Percentiles rank a stretch among this genome's conserved stretches.
These are phyloP conservation scores for Capronia americana DNA, from an alignment of 2,329 filamentous ascomycete species.

Conservation along the genomic window DNA sequence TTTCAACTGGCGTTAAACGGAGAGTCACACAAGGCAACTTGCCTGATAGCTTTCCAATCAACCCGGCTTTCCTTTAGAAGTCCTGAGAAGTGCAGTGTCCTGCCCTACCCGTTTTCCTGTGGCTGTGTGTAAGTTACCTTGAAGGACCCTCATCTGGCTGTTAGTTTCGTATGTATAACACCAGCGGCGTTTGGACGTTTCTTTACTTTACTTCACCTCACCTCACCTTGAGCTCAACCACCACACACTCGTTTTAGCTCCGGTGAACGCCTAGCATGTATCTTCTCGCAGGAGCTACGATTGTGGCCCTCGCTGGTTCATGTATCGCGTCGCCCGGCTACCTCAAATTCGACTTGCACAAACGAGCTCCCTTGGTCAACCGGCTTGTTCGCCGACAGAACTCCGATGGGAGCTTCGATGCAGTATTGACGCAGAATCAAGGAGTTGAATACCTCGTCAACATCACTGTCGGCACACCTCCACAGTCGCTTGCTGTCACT, in stretches of 20 bases:
- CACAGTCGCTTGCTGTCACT: conserved; percentile 31
- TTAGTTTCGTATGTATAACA: neutral
- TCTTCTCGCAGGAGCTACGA: conserved; percentile 8
- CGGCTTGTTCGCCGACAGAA: conserved; percentile 26
- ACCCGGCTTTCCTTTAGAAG: neutral
- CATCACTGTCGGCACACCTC: conserved; percentile 36
- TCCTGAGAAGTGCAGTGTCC: neutral
- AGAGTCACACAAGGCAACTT: neutral
- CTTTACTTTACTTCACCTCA: neutral
- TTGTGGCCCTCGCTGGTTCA: conserved; percentile 19
- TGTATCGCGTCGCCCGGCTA: conserved; percentile 32
- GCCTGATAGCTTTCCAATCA: neutral
- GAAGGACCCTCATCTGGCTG: neutral
- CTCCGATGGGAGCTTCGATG: conserved; percentile 19
- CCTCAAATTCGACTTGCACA: conserved; percentile 27
- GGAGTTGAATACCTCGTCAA: conserved; percentile 36
- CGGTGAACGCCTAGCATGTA: conserved; percentile 9
- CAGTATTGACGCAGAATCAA: conserved; percentile 23
- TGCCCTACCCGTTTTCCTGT: neutral
- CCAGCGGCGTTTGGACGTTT: too few relatives aligned
- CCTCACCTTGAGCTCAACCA: neutral
- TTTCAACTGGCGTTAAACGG: neutral
- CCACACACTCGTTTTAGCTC: neutral
- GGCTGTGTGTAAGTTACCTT: neutral
- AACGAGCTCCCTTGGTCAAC: conserved; percentile 2